phyloP scores from a whole-genome alignment of 352 stramenopile species.

The Globisporangium spinosum region DNA sequence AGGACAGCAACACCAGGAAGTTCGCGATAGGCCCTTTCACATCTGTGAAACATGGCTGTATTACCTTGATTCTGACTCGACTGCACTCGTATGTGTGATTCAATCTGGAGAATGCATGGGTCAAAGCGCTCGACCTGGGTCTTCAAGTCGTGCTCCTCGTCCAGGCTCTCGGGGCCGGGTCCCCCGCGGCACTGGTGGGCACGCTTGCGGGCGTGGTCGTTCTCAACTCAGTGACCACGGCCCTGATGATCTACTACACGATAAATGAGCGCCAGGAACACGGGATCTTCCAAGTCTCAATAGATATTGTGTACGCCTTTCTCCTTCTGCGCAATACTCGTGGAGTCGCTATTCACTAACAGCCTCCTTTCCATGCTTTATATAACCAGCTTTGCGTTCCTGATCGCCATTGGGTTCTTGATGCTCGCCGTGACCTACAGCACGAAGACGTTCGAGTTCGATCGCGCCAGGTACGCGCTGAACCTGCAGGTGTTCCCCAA shows the following conservation, averaged over 20 bases:
- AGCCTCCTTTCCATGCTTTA: not conserved
- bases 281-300: not conserved
- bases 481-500: not conserved
- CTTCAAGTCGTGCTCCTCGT: not conserved
- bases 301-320: not conserved
- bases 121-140: conserved; percentile 6
- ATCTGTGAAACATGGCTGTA: too few relatives aligned
- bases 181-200: not conserved
- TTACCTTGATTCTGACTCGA: not conserved
- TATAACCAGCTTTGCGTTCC: not conserved
- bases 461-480: not conserved
- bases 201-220: not conserved
- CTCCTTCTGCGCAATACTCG: not conserved
- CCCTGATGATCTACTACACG: not conserved
- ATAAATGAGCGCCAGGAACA: not conserved
- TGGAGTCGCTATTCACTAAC: not conserved
- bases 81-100: not conserved
- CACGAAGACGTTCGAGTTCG: not conserved
- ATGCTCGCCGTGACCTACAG: not conserved
- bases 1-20: not conserved
- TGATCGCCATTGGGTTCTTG: not conserved
- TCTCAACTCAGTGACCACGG: not conserved
- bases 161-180: not conserved
- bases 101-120: not conserved
- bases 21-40: not conserved